Conservation (phyloP, 352 stramenopile genomes). For the Phytophthora sp. region DNA sequence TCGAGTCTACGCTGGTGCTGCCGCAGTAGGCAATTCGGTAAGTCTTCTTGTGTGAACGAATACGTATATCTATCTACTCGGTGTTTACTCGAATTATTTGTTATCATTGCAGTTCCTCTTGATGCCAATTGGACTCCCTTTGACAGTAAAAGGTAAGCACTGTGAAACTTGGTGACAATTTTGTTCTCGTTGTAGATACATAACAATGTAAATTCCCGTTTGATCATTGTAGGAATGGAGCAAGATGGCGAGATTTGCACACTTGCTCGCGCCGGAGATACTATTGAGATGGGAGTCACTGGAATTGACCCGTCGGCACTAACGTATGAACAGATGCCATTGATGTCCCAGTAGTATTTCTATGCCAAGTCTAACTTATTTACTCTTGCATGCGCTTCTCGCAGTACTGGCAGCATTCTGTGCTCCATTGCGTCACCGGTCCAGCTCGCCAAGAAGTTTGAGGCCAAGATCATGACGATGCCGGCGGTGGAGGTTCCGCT, state of each 20-base stretch:
- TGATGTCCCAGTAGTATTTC: too few species aligned
- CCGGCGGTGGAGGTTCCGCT: slow-evolving; percentile 83
- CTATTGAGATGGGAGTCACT: slow-evolving; percentile 78
- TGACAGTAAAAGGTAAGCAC: slow-evolving; percentile 55
- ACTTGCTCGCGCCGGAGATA: slow-evolving; percentile 77
- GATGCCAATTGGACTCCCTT: slow-evolving; percentile 60
- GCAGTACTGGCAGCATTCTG: slow-evolving; percentile 80
- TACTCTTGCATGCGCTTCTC: neutral
- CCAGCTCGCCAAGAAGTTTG: slow-evolving; percentile 72
- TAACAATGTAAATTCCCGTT: neutral
- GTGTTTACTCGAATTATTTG: neutral
- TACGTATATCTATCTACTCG: neutral
- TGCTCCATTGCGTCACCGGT: slow-evolving; percentile 85
- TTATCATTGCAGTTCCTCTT: slow-evolving; percentile 50
- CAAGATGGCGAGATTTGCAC: slow-evolving; percentile 71
- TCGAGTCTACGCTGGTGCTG: slow-evolving; percentile 83
- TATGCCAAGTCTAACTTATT: slow-evolving; percentile 9
- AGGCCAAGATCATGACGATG: slow-evolving; percentile 93
- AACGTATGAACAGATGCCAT: slow-evolving; percentile 41
- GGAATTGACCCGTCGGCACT: slow-evolving; percentile 75
- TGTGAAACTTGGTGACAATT: neutral
- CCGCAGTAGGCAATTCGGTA: slow-evolving; percentile 72
- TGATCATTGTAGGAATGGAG: slow-evolving; percentile 62
- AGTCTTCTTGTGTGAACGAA: neutral
- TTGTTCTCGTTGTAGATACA: neutral